Base-by-base conservation (phyloP, 2,329 filamentous ascomycete genomes). In the Sporothrix schenckii region DNA sequence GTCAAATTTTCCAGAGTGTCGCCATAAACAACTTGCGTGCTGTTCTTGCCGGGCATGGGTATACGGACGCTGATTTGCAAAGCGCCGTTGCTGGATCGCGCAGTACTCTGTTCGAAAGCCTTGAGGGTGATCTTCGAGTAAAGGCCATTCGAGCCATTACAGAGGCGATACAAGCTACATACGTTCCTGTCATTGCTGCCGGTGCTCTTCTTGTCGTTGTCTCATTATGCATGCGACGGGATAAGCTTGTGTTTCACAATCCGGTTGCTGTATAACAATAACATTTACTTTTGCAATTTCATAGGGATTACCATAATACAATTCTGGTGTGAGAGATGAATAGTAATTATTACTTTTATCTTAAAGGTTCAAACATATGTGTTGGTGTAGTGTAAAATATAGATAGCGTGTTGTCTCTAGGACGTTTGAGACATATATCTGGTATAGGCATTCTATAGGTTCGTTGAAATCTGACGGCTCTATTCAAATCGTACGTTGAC, bases 11-110 rank as follows among this genome's bases (percentile, higher is more conserved):
- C 34, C 63, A 66, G 13, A 54, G 63, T n/a, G 63, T 66, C 14
- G 63, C 63, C 19, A 39, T 30, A 3, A 41, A 14, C 27, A 66
- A 54, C 30, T 21, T 66, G 2, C 27, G 30, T 4, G 49, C 16
- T 7, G 63, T 53, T 24, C 63, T 66, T 5, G 19, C 19, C 6
- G 49, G 63, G 4, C 63, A 54, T 1, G 77, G 77, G 0, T 78
- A 73, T 65, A 72, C 74, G 0, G 63, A 74, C 7, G 9, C 71
- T 13, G 76, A 81, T 5, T 79, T 82, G 11, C 72, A 72, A 19
- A 74, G 70, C 27, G 77, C 76, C 4, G 75, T 81, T 16, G 76
- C 78, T 0, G 79, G 79, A 4, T 73, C 77, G 1, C 77, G 77
- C 71, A 80, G 79, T 39, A 66, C 69, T 3, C 53, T 81, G 39